Base-by-base conservation (phyloP, 495 filamentous ascomycete species). In the Annulohypoxylon maeteangense region DNA sequence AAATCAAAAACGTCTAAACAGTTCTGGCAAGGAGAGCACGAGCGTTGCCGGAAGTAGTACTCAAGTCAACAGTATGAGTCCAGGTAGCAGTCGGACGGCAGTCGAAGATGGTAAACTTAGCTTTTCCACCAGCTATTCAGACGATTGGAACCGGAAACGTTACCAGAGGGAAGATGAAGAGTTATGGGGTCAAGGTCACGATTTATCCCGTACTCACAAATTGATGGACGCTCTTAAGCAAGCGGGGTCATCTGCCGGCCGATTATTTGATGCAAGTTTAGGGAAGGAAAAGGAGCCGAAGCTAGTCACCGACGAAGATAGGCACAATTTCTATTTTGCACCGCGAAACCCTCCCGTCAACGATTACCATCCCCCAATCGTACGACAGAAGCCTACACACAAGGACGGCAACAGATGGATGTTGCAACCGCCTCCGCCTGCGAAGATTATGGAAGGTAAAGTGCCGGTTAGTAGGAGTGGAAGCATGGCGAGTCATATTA, bases 141-240 rank as follows among this genome's bases (percentile, higher is more conserved):
- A 90, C 50, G 87, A 88, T 57, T 93, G 88, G 89, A 93, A 93
- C 70, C 82, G 83, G 32, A 88, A 87, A 79, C 87, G 90, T 40
- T 91, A 93, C 76, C 92, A 97, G 76, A 86, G 93, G 34, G 91
- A 94, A 72, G 93, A 97, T 70, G 93, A 97, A 76, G 87, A 89
- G 44, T 84, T 95, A 14, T 95, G 93, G 93, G 91, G 92, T 18
- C 67, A 77, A 92, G 91, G 91, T 18, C 65, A 77, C 27, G 81
- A 85, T 22, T 48, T 75, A 20, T 74, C 76, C 1, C 74, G 75
- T 65, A 79, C 81, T 44, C 81, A 84, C 50, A 83, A 81, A 51
- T 48, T 84, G 47, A 82, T 83, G 78, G 83, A 84, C 75, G 82
- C 79, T 58, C 81, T 87, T 78, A 82, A 81, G 67, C 81, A 85